phyloP scores from a whole-genome alignment of 768 basidiomycete genomes.

The Tulasnella sp. region DNA sequence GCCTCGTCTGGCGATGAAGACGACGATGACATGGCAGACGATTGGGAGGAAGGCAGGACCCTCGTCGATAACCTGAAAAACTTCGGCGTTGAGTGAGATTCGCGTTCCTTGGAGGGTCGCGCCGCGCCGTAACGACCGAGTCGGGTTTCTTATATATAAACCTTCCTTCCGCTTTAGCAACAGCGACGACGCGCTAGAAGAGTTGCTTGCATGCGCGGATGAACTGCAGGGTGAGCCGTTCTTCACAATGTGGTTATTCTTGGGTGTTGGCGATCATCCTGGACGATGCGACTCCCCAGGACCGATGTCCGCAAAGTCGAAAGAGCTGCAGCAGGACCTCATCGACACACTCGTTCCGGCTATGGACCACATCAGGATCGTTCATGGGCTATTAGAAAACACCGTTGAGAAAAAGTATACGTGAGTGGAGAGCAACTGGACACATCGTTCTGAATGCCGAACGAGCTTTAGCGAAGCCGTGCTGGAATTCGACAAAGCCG shows the following conservation, averaged over 20 bases:
- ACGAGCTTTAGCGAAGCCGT: not conserved
- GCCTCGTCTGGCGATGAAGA: not conserved
- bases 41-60: constrained; percentile 11
- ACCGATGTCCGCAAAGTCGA: not conserved
- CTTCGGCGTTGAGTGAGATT: constrained; percentile 1
- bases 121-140: not conserved
- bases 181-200: constrained; percentile 6
- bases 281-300: not conserved
- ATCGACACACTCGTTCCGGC: constrained; percentile 12
- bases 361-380: constrained; percentile 12
- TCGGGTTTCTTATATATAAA: not conserved
- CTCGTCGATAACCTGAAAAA: constrained; percentile 4
- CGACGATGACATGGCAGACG: not conserved
- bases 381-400: constrained; percentile 5
- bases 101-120: not conserved
- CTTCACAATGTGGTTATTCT: not conserved
- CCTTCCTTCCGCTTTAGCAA: not conserved
- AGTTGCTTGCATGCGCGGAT: constrained; percentile 5
- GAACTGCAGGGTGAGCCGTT: constrained; percentile 1
- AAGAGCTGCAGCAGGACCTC: constrained; percentile 9
- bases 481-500: constrained; percentile 3
- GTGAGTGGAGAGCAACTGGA: not conserved
- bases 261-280: not conserved
- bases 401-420: not conserved
- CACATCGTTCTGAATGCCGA: not conserved